Evolutionary conservation across 225 moss, liverwort and hornwort species (phyloP).

Genomic region (Bryum argenteum): DNA sequence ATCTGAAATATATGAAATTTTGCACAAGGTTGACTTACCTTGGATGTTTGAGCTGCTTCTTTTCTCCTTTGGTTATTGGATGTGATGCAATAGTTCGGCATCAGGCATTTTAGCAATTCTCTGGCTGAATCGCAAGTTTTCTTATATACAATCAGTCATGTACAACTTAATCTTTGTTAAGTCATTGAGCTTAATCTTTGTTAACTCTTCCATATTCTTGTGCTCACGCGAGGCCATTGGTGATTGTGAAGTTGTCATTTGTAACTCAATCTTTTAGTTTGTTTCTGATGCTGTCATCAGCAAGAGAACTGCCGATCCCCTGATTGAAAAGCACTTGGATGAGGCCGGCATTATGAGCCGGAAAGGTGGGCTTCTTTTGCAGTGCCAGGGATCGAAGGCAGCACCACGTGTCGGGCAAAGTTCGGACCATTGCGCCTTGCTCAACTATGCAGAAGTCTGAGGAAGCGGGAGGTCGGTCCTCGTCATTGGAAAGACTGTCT

Average conservation of each 20-base stretch:
- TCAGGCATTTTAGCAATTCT: neutral
- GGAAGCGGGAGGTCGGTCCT: conserved; percentile 64
- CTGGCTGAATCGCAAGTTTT: too few species aligned
- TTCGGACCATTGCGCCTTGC: conserved; percentile 66
- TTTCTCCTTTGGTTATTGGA: neutral
- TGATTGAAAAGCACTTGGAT: neutral
- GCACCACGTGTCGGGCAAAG: conserved; percentile 59
- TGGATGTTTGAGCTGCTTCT: neutral
- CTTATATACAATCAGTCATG: neutral
- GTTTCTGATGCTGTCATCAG: neutral
- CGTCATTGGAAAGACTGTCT: too few species aligned
- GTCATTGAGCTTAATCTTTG: neutral
- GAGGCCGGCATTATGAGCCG: neutral
- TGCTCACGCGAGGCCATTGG: neutral
- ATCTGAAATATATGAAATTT: neutral
- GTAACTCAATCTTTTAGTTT: neutral
- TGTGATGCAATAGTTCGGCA: neutral
- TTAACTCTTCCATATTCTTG: neutral
- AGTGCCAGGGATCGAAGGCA: conserved; percentile 35
- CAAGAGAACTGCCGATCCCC: neutral
- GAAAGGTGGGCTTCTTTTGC: neutral
- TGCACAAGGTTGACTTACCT: neutral
- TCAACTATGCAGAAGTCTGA: conserved; percentile 72
- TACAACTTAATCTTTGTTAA: neutral
- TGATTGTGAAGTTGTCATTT: neutral